phyloP scores from a whole-genome alignment of 495 filamentous ascomycete genomes.

The Lineolata rhizophorae region DNA sequence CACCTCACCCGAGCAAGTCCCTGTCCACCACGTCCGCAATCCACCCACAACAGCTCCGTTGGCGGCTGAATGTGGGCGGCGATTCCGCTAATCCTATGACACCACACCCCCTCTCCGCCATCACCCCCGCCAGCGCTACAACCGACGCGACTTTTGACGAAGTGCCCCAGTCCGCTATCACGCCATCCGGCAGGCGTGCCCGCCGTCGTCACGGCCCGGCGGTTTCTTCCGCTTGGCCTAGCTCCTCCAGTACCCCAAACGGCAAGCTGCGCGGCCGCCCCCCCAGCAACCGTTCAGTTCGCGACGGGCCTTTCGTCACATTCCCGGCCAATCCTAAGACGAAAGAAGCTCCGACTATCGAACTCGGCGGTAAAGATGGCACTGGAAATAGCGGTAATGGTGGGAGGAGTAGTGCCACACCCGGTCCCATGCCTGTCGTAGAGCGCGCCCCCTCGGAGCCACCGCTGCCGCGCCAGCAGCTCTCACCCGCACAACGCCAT shows the following conservation, averaged over 20 bases:
- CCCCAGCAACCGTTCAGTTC: slow-evolving; percentile 52
- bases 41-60: slow-evolving; percentile 7
- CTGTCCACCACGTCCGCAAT: slow-evolving; percentile 11
- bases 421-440: neutral
- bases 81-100: slow-evolving; percentile 33
- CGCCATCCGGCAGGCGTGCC: slow-evolving; percentile 35
- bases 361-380: slow-evolving; percentile 7
- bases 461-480: neutral
- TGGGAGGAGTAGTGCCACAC: no score
- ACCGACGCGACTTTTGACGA: slow-evolving; percentile 26
- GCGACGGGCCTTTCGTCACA: slow-evolving; percentile 65
- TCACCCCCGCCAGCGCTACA: slow-evolving; percentile 33
- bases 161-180: slow-evolving; percentile 51
- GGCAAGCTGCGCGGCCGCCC: slow-evolving; percentile 72
- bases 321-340: slow-evolving; percentile 51
- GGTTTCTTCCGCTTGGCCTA: slow-evolving; percentile 89
- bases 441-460: neutral
- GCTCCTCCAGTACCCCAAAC: slow-evolving; percentile 35
- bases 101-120: slow-evolving; percentile 63
- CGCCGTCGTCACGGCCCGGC: slow-evolving; percentile 72
- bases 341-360: slow-evolving; percentile 16
- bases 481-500: neutral
- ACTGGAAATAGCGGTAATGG: no score
- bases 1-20: slow-evolving; percentile 2
- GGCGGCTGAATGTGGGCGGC: slow-evolving; percentile 16